These are phyloP conservation scores for Microdochium nivale DNA, from an alignment of 2,329 filamentous ascomycete genomes.

Conservation along the genomic window DNA sequence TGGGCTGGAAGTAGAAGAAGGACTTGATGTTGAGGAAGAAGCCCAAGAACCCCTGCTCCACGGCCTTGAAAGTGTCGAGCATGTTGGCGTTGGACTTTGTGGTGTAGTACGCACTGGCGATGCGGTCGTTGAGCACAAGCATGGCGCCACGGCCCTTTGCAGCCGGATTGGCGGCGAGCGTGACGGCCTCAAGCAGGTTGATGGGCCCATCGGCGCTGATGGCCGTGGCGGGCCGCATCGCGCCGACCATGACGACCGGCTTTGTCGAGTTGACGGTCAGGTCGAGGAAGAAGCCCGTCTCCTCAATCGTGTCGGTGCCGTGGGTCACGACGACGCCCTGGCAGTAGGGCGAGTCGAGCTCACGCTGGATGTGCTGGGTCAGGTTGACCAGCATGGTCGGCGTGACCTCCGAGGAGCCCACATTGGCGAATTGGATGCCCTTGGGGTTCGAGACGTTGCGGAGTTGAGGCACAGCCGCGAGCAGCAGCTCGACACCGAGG, in stretches of 20 bases:
- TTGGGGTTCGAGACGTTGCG: slow-evolving; percentile 44
- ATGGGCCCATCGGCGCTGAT: slow-evolving; percentile 54
- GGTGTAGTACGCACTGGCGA: slow-evolving; percentile 47
- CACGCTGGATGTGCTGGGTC: slow-evolving; percentile 35
- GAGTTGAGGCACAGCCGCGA: slow-evolving; percentile 46
- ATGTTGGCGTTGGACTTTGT: slow-evolving; percentile 56
- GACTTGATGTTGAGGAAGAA: slow-evolving; percentile 49
- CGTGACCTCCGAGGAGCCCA: slow-evolving; percentile 38
- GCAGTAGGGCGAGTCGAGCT: slow-evolving; percentile 31
- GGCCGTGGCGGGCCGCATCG: slow-evolving; percentile 55
- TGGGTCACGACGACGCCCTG: slow-evolving; percentile 52
- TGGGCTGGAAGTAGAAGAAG: slow-evolving; percentile 49
- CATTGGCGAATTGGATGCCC: slow-evolving; percentile 42
- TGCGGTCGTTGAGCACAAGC: slow-evolving; percentile 54
- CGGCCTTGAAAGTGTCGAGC: slow-evolving; percentile 52
- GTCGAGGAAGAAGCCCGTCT: slow-evolving; percentile 55
- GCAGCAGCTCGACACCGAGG: slow-evolving; percentile 39
- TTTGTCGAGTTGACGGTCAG: slow-evolving; percentile 47
- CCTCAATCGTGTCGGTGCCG: slow-evolving; percentile 57
- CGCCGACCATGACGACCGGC: slow-evolving; percentile 50
- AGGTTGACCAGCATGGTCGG: slow-evolving; percentile 37
- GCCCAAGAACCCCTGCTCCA: slow-evolving; percentile 49
- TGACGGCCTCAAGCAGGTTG: slow-evolving; percentile 53
- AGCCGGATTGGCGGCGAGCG: slow-evolving; percentile 36
- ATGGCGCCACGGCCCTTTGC: slow-evolving; percentile 45